Evolutionary conservation across 2,329 filamentous ascomycete genomes (phyloP), one percentile per base, ranked within the genome.

Genomic region (Dothideomycetidae sp.): DNA sequence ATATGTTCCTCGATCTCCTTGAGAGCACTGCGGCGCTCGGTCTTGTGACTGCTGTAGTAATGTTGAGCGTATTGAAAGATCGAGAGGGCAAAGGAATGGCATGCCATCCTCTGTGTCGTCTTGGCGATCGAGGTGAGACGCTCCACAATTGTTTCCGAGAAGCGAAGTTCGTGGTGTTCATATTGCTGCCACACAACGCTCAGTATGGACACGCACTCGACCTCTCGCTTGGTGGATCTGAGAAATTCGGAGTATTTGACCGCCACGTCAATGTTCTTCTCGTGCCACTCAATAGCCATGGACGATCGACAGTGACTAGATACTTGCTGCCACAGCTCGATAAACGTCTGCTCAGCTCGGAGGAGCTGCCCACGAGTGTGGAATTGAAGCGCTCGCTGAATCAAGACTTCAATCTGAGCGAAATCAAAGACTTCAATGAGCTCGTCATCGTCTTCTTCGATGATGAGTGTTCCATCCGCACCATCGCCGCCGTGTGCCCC

Each of bases 241-340:
- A 70, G 48, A 45, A 66, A 69, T 12, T 57, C 55, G 5, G 61
- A 57, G 42, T 69, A 70, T 1, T 54, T 51, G n/a, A 64, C 53
- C 4, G 63, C 57, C 13, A 62, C 51, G 34, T 63, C 56, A 15
- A 68, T 52, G 45, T 68, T 68, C 47, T 57, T 59, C 47, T 64
- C 57, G 38, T 68, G 65, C 59, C 59, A 66, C 26, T 63, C 55
- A 3, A 58, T 48, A 1, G 62, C 60, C 29, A 57, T 56, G 15
- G 60, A 56, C 7, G 51, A 49, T 15, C 61, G 63, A 41, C 58
- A 66, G 38, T 62, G 61, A 29, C 56, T 56, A n/a, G 61, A 67
- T 2, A 63, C 53, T n/a, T 60, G 61, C 48, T 65, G 61, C 67
- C 67, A 71, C 3, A 67, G 56, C 41, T 68, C 61, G 11, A 69